Conservation (phyloP, 176 grass and related monocot species). For the Musa acuminata region DNA sequence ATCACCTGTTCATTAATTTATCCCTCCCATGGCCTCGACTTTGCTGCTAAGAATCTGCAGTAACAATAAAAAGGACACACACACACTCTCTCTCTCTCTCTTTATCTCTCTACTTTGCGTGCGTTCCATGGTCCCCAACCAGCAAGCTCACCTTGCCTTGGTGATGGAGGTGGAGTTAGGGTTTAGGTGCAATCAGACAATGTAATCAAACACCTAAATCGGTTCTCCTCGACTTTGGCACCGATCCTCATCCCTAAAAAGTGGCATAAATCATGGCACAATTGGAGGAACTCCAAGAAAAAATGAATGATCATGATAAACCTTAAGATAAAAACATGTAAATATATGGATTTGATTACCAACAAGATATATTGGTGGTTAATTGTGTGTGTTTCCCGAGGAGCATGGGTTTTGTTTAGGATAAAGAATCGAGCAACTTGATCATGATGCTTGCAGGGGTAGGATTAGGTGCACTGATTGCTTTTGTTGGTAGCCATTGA, state of each 20-base stretch:
- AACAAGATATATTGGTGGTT: too few species aligned
- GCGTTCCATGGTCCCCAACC: slow-evolving; percentile 6
- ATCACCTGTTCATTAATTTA: slow-evolving; percentile 1
- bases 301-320: neutral
- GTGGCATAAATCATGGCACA: slow-evolving; percentile 12
- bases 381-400: neutral
- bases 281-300: neutral
- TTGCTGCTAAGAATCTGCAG: neutral
- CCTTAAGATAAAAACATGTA: neutral
- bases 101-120: neutral
- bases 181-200: neutral
- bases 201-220: neutral
- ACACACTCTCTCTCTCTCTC: neutral
- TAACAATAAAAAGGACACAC: neutral
- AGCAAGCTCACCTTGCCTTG: neutral
- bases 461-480: too few species aligned
- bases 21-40: neutral
- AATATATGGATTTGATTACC: neutral
- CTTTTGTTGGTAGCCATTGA: neutral
- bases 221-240: neutral
- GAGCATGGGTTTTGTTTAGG: neutral
- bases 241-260: slow-evolving; percentile 3
- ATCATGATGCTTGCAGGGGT: neutral
- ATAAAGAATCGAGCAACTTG: neutral
- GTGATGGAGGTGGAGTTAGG: neutral